These are phyloP conservation scores for Coemansia sp. DNA, from an alignment of 371 early-diverging fungal genomes.

Conservation along the genomic window DNA sequence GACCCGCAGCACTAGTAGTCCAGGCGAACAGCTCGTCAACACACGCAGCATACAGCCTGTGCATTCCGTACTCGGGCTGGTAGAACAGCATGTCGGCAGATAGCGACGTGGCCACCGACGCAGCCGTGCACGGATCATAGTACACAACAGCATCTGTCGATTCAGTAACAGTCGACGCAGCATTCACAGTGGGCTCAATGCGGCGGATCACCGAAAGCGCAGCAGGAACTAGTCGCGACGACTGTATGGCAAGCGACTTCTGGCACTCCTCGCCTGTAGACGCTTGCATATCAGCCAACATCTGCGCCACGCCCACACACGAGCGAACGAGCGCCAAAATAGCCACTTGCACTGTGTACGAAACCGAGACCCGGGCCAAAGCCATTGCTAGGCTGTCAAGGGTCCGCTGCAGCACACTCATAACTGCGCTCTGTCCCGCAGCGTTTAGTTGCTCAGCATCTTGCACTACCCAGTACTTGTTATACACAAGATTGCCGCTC, in stretches of 20 bases:
- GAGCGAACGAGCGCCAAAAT: conserved; percentile 23
- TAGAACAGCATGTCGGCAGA: conserved; percentile 20
- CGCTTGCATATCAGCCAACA: conserved; percentile 24
- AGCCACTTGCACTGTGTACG: background rate
- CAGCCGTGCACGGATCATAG: conserved; percentile 16
- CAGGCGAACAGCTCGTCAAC: conserved; percentile 21
- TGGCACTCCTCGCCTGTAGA: background rate
- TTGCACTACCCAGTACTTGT: conserved; percentile 41
- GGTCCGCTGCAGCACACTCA: conserved; percentile 11
- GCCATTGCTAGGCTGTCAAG: conserved; percentile 7
- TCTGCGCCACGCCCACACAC: conserved; percentile 12
- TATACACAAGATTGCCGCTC: conserved; percentile 7
- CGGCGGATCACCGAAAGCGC: conserved; percentile 10
- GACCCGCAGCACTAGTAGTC: conserved; percentile 8
- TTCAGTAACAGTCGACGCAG: background rate
- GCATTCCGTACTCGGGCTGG: background rate
- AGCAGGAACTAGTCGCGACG: background rate
- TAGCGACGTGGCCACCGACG: conserved; percentile 12
- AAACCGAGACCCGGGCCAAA: background rate
- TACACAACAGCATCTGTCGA: background rate
- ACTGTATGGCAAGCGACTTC: conserved; percentile 12
- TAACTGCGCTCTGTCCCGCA: conserved; percentile 21
- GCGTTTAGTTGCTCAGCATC: conserved; percentile 20
- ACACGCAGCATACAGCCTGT: conserved; percentile 5
- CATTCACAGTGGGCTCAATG: conserved; percentile 13